Percentiles rank a stretch among this genome's conserved stretches.
These are phyloP conservation scores for Alloascoidea hylecoeti DNA, from an alignment of 805 yeast genomes.

Conservation along the genomic window DNA sequence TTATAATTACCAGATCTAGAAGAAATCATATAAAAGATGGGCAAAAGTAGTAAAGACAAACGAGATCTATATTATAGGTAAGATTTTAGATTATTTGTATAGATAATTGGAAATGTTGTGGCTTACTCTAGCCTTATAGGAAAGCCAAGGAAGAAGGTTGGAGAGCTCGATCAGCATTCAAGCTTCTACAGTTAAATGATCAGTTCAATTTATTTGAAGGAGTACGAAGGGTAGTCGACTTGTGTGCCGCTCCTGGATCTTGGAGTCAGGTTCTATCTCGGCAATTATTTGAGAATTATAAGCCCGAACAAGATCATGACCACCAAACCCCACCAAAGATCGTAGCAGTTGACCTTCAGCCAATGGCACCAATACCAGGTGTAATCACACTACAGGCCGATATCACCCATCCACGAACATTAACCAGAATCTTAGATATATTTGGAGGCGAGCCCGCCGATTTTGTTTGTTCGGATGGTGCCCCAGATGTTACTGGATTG, in stretches of 20 bases:
- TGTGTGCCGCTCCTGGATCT: constrained; percentile 98
- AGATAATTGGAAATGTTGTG: background rate
- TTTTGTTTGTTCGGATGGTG: constrained; percentile 94
- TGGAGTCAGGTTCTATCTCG: constrained; percentile 93
- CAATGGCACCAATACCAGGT: constrained; percentile 92
- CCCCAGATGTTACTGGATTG: constrained; percentile 96
- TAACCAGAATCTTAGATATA: constrained; percentile 55
- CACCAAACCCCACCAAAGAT: constrained; percentile 39
- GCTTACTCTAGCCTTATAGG: constrained; percentile 21
- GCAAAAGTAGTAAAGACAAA: constrained; percentile 89
- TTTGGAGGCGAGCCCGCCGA: constrained; percentile 93
- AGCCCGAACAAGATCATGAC: constrained; percentile 10
- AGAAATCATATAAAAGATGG: too few species aligned
- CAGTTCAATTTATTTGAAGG: constrained; percentile 70
- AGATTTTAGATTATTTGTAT: constrained; percentile 4
- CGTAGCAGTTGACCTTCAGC: constrained; percentile 92
- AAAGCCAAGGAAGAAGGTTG: constrained; percentile 97
- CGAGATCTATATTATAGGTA: constrained; percentile 69
- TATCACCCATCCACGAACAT: constrained; percentile 89
- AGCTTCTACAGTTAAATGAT: constrained; percentile 79
- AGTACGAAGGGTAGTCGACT: constrained; percentile 77
- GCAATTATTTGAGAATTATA: constrained; percentile 33
- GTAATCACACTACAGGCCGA: constrained; percentile 91
- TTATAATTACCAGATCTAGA: too few species aligned
- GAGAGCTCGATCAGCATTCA: constrained; percentile 95